Base-by-base conservation (phyloP, 768 basidiomycete species). In the Russula lepida region DNA sequence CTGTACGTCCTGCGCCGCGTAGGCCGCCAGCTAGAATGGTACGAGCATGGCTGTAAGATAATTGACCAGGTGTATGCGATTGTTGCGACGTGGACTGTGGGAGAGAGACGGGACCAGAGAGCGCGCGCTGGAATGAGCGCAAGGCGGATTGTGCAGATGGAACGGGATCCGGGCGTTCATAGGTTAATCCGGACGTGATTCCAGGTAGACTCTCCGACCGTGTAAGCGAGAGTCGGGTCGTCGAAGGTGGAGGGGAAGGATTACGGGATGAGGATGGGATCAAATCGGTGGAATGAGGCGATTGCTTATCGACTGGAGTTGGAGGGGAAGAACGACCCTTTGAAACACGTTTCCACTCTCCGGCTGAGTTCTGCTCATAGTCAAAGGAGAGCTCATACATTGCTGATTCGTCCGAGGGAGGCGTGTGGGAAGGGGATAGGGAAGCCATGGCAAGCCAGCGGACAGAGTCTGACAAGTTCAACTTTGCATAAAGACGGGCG, bases 381-480 rank as follows among this genome's bases (percentile, higher is more conserved):
- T 84, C 82, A 70, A 88, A 86, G 7, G 83, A 85, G 54, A 86
- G 79, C 67, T 85, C 84, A 62, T 83, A 81, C 57, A 81, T 73
- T 13, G 81, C 81, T 1, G 82, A 82, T 64, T 83, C 83, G 68
- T 84, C 83, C 25, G 83, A 84, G 56, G 72, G 70, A 2, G 77
- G 73, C 2, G 73, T 62, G 37, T 47, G 53, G 25, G 54, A 23
- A 17, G 54, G 28, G 1, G 39, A 37, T 17, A 37, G 47, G 4
- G 32, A 19, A 3, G 48, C 39, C 60, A 56, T 28, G 32, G 9
- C 27, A 30, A 6, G 17, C 13, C 28, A 28, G 25, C 28, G 13
- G 39, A 8, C 15, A 5, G 53, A n/a, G 17, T 33, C 43, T n/a
- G 43, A 12, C 43, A 56, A 58, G 61, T 62, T 62, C 56, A 58